Evolutionary conservation across 2,329 filamentous ascomycete species (phyloP).

Genomic region (Pseudocercospora fuligena): DNA sequence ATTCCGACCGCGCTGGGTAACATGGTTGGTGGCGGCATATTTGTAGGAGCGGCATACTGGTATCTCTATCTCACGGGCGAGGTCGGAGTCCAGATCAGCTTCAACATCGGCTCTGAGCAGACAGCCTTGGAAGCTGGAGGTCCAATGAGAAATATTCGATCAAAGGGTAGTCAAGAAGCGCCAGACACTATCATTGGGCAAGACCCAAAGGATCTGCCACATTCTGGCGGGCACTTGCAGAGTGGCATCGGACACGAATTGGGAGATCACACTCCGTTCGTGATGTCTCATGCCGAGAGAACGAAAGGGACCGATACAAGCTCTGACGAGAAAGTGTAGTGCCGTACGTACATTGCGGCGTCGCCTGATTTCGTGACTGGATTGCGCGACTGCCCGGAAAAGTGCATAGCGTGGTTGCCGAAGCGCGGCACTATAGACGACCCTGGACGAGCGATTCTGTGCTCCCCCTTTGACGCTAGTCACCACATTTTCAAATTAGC

Average conservation of each 20-base stretch:
- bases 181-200: conserved; percentile 9
- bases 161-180: not conserved
- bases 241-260: conserved; percentile 31
- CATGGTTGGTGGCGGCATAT: conserved; percentile 68
- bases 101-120: conserved; percentile 30
- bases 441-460: not conserved
- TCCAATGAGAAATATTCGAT: conserved; percentile 23
- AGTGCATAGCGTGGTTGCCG: not conserved
- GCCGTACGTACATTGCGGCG: not conserved
- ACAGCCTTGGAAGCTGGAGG: conserved; percentile 33
- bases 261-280: conserved; percentile 29
- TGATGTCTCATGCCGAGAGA: conserved; percentile 31
- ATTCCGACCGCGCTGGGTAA: conserved; percentile 60
- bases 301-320: conserved; percentile 11
- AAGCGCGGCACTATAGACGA: not conserved
- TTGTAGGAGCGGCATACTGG: conserved; percentile 54
- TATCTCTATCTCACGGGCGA: conserved; percentile 42
- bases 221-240: conserved; percentile 24
- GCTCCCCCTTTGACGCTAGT: not conserved
- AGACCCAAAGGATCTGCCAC: conserved; percentile 19
- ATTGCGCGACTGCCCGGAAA: not conserved
- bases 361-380: not conserved
- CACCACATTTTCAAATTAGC: conserved; percentile 31
- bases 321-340: not conserved
- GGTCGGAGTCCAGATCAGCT: conserved; percentile 28